Base-by-base conservation (phyloP, 106 monocot species). In the Ottelia alismoides region DNA sequence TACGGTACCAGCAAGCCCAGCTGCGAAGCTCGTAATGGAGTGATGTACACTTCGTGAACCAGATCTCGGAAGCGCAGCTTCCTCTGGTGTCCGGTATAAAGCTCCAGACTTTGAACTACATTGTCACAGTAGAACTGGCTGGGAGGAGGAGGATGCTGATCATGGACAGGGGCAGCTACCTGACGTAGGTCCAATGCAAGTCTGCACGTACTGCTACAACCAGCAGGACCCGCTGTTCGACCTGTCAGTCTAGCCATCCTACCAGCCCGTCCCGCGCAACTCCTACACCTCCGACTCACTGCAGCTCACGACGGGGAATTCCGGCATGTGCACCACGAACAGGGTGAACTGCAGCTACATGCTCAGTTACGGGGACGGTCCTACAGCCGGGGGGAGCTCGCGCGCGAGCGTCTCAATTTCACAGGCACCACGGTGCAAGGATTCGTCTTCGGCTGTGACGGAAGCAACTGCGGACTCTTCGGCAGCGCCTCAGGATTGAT, bases 181-280 rank as follows among this genome's bases (percentile, higher is more conserved):
- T 88, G 31, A 77, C 83, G 10, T 88, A 83, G 88, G 70, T 88
- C 27, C 88, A 88, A 62, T 88, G 88, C 78, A 74, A 56, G 83
- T 83, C 22, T 89, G 88, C 71, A 2, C 20, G 6, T 63, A 52
- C 48, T 89, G 88, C 68, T 83, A 80, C 71, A 62, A 52, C 53
- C 83, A 89, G 47, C 63, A 71, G 30, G 73, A 68, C 54, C 88
- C 88, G 0, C 47, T 83, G 19, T 88, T 76, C 68, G 78, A 88
- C 44, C 83, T 83, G n/a, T 56, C 83, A 2, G 22, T 65, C 20
- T 88, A 83, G 11, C 26, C 73, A 7, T 73, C 88, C 53, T 88
- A 88, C 65, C 58, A 51, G 7, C 21, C 55, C 27, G 26, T 88
- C 35, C 73, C 73, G 0, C 83, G 88, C 79, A 69, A 62, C 59